Percentiles rank a stretch among this genome's conserved stretches.
These are phyloP conservation scores for Xerocomellus dryophilus DNA, from an alignment of 768 basidiomycete genomes.

Conservation along the genomic window DNA sequence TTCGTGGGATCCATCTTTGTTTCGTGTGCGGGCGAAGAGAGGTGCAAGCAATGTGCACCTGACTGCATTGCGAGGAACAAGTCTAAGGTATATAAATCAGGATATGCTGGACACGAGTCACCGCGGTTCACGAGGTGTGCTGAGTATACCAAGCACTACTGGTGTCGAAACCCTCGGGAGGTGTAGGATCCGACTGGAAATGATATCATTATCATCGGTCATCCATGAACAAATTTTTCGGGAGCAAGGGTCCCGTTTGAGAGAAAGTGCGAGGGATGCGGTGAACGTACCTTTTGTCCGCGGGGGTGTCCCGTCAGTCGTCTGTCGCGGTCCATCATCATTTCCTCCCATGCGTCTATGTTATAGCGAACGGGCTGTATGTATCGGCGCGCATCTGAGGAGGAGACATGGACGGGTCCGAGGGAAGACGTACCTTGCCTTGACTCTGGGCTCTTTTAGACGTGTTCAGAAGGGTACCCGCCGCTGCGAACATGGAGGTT, in stretches of 20 bases:
- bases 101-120: slow-evolving; percentile 24
- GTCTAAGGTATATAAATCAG: slow-evolving; percentile 21
- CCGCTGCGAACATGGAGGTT: slow-evolving; percentile 84
- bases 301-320: slow-evolving; percentile 82
- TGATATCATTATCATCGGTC: neutral
- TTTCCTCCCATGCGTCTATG: slow-evolving; percentile 87
- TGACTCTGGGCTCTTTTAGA: slow-evolving; percentile 81
- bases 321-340: slow-evolving; percentile 93
- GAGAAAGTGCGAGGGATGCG: neutral
- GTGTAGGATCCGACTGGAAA: slow-evolving; percentile 58
- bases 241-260: neutral
- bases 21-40: neutral
- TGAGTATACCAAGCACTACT: slow-evolving; percentile 75
- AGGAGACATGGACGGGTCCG: neutral
- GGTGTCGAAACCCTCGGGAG: slow-evolving; percentile 69
- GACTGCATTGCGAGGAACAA: neutral
- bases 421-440: slow-evolving; percentile 66
- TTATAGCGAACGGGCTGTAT: slow-evolving; percentile 77
- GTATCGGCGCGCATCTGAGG: neutral
- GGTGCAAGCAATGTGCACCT: neutral
- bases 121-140: slow-evolving; percentile 36
- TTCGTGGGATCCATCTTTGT: neutral
- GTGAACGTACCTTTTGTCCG: slow-evolving; percentile 73
- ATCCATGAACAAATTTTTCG: neutral
- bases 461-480: slow-evolving; percentile 81